Evolutionary conservation across 208 protist genomes (phyloP).

Genomic region (Naegleria fowleri): DNA sequence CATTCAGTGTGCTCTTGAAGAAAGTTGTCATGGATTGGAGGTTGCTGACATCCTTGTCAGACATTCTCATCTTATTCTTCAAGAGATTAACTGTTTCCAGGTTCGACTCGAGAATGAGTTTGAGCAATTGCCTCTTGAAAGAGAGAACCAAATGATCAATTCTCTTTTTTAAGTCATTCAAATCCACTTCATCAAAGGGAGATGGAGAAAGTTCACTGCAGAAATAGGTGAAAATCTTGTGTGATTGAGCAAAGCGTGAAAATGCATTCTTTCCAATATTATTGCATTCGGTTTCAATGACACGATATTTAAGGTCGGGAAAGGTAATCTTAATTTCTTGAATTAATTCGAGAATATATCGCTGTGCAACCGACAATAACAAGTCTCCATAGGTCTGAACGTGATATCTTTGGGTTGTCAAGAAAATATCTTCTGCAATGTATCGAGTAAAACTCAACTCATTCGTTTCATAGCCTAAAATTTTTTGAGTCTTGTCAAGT

Average conservation of each 20-base stretch:
- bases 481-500: neutral
- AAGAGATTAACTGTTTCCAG: neutral
- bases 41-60: neutral
- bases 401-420: neutral
- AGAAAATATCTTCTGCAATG: neutral
- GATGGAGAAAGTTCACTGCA: neutral
- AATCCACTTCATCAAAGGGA: neutral
- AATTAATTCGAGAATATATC: conserved; percentile 1
- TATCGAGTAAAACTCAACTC: neutral
- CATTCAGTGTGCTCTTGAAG: neutral
- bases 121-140: neutral
- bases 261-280: conserved; percentile 14
- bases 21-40: neutral
- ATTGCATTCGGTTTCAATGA: neutral
- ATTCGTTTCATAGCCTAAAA: conserved; percentile 1
- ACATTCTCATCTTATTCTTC: neutral
- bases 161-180: neutral
- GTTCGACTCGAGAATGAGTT: neutral
- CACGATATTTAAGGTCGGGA: neutral
- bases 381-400: conserved; percentile 12
- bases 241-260: neutral
- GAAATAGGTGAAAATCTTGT: neutral
- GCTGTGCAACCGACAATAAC: neutral
- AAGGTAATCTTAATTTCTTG: neutral
- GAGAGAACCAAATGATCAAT: neutral